Evolutionary conservation across 345 rosid genomes (phyloP), one percentile per base, ranked within the genome.

Genomic region (Salix brachista): DNA sequence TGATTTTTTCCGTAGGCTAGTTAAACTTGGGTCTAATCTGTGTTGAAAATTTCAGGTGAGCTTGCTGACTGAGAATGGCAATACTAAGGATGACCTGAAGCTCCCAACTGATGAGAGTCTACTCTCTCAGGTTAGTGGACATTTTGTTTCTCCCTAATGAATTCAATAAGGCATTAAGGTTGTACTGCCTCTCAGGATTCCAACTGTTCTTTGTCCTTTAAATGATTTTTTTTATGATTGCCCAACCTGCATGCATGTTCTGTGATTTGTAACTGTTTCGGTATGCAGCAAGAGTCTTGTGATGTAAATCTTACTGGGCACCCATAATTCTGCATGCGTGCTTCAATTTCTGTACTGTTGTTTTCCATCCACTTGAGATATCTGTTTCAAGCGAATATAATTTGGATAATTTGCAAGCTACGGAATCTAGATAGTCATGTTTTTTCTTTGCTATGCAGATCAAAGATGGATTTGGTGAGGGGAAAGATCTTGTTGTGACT

Each of bases 51-150:
- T 76, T 72, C 60, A 80, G 83, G 83, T 76, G 19, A 80, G 83
- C 68, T 77, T 80, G 44, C 80, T 80, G 56, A 80, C 83, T 60
- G 83, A 80, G 77, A 80, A 72, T 68, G 83, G 83, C 6, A 80
- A 80, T 58, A 80, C 80, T 14, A 80, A 80, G 77, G 83, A 80
- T 72, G 83, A 80, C 74, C 80, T 80, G 58, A 80, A 67, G 77
- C 83, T 80, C 17, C 83, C 83, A 72, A 80, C 80, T 16, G 83
- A 80, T 67, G 83, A 80, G 1, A 72, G 9, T 80, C 77, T 80
- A 37, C 83, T 80, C 19, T 0, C 74, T 48, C 83, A 71, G 83
- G 83, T 80, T 58, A 32, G 70, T 66, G 28, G 5, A 13, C 17
- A 19, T 16, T 34, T 2, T 26, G 14, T 2, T 44, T 30, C 11